These are phyloP conservation scores for Porpolomopsis calyptriformis DNA, from an alignment of 768 basidiomycete species.

Conservation along the genomic window DNA sequence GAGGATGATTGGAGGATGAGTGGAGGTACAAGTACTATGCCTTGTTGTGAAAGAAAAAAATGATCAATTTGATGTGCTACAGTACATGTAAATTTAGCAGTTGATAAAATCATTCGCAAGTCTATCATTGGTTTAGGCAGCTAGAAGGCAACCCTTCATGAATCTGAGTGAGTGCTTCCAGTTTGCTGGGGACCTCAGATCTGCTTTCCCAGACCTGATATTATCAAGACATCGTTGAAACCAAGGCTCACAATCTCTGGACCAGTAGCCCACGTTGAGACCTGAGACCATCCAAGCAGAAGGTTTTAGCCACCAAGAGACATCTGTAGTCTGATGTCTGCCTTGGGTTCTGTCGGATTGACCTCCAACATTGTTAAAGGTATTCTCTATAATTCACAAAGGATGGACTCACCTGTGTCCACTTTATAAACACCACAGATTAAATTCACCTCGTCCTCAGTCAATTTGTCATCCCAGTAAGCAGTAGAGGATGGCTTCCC, in stretches of 20 bases:
- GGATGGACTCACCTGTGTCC: too few species aligned
- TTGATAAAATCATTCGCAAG: background rate
- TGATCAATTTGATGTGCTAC: too few species aligned
- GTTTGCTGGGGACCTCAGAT: background rate
- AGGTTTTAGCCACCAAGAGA: constrained; percentile 15
- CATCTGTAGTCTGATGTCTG: background rate
- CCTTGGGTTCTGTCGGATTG: background rate
- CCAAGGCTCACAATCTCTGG: constrained; percentile 15
- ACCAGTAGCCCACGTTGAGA: constrained; percentile 13
- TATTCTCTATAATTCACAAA: constrained; percentile 11
- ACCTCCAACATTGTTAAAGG: background rate
- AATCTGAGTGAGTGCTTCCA: constrained; percentile 5
- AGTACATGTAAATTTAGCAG: too few species aligned
- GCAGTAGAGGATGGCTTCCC: background rate
- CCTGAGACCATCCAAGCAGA: constrained; percentile 4
- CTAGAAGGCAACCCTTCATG: background rate
- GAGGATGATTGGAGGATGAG: too few species aligned
- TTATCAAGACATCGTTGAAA: constrained; percentile 5
- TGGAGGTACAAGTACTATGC: too few species aligned
- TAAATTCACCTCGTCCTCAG: constrained; percentile 13
- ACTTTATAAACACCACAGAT: constrained; percentile 18
- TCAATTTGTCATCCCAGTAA: constrained; percentile 16
- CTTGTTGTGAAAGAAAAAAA: too few species aligned
- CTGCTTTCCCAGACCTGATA: constrained; percentile 1
- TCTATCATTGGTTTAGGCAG: constrained; percentile 1